Evolutionary conservation across 1,284 basidiomycete genomes (phyloP).

Genomic region (Testicularia cyperi): DNA sequence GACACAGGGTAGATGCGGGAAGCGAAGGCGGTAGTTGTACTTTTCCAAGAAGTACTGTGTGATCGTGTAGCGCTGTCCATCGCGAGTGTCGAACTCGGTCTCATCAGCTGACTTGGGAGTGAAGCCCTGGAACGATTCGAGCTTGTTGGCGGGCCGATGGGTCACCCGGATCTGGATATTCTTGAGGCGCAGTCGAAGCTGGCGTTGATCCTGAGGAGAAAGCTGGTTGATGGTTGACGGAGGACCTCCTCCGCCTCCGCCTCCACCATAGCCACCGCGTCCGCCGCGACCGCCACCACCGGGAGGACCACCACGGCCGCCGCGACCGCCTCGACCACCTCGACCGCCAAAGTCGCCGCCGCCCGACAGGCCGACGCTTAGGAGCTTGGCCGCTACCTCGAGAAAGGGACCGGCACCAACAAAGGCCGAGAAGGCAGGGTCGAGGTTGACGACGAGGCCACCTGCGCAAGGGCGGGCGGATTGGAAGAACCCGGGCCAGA

Average conservation of each 20-base stretch:
- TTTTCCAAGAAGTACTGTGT: slow-evolving; percentile 30
- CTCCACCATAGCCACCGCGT: slow-evolving; percentile 6
- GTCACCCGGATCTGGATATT: slow-evolving; percentile 30
- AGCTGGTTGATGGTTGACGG: slow-evolving; percentile 4
- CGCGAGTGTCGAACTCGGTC: slow-evolving; percentile 15
- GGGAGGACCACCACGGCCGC: slow-evolving; percentile 13
- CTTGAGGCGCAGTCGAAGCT: slow-evolving; percentile 38
- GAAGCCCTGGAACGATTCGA: slow-evolving; percentile 41
- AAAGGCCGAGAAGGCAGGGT: slow-evolving; percentile 44
- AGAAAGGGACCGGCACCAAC: slow-evolving; percentile 28
- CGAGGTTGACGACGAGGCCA: slow-evolving; percentile 49
- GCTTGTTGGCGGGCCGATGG: slow-evolving; percentile 36
- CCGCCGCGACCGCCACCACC: slow-evolving; percentile 17
- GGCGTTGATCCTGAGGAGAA: slow-evolving; percentile 16
- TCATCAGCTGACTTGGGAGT: slow-evolving; percentile 22
- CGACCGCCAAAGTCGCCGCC: slow-evolving; percentile 7
- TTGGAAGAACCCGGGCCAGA: slow-evolving; percentile 47
- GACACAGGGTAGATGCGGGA: slow-evolving; percentile 36
- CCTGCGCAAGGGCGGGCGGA: slow-evolving; percentile 35
- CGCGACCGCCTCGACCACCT: slow-evolving; percentile 14
- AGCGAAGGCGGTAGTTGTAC: slow-evolving; percentile 34
- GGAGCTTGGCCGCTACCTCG: slow-evolving; percentile 26
- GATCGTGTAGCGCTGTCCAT: slow-evolving; percentile 20
- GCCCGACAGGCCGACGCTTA: slow-evolving; percentile 27
- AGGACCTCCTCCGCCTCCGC: slow-evolving; percentile 2